Evolutionary conservation across 345 rosid species (phyloP).

Genomic region (Noccaea caerulescens): DNA sequence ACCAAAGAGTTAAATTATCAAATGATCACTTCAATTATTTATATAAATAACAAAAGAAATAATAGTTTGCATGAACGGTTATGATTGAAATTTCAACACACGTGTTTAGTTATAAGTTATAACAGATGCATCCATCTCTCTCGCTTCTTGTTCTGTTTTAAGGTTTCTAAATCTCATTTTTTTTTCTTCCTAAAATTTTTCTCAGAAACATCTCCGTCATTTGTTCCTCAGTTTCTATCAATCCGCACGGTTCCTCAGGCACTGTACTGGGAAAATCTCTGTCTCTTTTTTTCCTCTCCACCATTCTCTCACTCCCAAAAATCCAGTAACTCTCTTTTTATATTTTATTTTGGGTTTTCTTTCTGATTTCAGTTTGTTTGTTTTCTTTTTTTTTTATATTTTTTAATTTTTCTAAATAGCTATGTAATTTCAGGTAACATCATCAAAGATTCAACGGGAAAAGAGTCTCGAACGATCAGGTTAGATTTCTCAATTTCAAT

Average conservation of each 20-base stretch:
- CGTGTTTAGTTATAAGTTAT: neutral
- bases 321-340: slow-evolving; percentile 13
- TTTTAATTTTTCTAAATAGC: neutral
- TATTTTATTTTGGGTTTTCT: neutral
- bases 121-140: slow-evolving; percentile 7
- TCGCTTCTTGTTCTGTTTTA: slow-evolving; percentile 29
- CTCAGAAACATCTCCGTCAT: slow-evolving; percentile 41
- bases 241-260: slow-evolving; percentile 40
- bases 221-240: slow-evolving; percentile 37
- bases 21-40: neutral
- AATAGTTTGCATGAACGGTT: slow-evolving; percentile 26
- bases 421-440: slow-evolving; percentile 25
- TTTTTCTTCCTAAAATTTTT: neutral
- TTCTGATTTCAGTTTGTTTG: neutral
- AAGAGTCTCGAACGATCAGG: slow-evolving; percentile 1
- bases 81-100: slow-evolving; percentile 21
- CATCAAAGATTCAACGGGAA: slow-evolving; percentile 5
- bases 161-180: slow-evolving; percentile 23
- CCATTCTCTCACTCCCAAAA: slow-evolving; percentile 34
- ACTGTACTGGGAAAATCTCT: slow-evolving; percentile 35
- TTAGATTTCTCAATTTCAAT: slow-evolving; percentile 2
- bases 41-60: neutral
- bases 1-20: neutral
- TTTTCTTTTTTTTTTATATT: neutral
- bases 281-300: slow-evolving; percentile 26